Base-by-base conservation (phyloP, 352 stramenopile genomes). In the Pythium chondricola region DNA sequence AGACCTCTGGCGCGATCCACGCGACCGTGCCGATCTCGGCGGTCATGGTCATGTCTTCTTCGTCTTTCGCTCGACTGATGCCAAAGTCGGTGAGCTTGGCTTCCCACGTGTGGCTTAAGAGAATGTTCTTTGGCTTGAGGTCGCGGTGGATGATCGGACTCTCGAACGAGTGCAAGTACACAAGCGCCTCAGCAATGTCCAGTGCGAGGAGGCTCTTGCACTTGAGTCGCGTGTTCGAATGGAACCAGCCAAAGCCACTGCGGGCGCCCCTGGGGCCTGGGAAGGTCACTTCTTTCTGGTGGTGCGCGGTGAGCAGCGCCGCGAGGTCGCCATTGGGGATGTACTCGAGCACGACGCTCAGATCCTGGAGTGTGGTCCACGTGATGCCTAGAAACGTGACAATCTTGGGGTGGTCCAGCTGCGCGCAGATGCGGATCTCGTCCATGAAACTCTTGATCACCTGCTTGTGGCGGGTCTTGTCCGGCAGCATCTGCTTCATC, bases 41-140 rank as follows among this genome's bases (percentile, higher is more conserved):
- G 0, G 65, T 74, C 30, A 60, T 44, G 0, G 65, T 74, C 30
- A 60, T 38, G 2, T 40, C 48, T 36, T 71, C 58, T 20, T 69
- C 54, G 53, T 11, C 40, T 11, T 37, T 60, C 39, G 67, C 65
- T 3, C 74, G 61, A 29, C 63, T 80, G 11, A 77, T 69, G 10
- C 74, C 74, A 63, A 85, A 85, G 39, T 82, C 74, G 4, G 52
- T 64, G 11, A 85, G 30, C 52, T 85, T 85, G 3, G 74, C 69
- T 6, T 50, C 37, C 43, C 64, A 71, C 18, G 69, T 50, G 7
- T 17, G 40, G 8, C 25, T 22, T 6, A 83, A 35, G 4, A 85
- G 43, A n/a, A 85, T 50, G 40, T 79, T 85, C 32, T 65, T 69
- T 1, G 53, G 48, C 58, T 80, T 80, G 36, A 80, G 49, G 41